A percentile compares a stretch with the other conserved stretches of the same genome.
These are phyloP conservation scores for Karstenula rhodostoma DNA, from an alignment of 2,329 filamentous ascomycete species.

Conservation along the genomic window DNA sequence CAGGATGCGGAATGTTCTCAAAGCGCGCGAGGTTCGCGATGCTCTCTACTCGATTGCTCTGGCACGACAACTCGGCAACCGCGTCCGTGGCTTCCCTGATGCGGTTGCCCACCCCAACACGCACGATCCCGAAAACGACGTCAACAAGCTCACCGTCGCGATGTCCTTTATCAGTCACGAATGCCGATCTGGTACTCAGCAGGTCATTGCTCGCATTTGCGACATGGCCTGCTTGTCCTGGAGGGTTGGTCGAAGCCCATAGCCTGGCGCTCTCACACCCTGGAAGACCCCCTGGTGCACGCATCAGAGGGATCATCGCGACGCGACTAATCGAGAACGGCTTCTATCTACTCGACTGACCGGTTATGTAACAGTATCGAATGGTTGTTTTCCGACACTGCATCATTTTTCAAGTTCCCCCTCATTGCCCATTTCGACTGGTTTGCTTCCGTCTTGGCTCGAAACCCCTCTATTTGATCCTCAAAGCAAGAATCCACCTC, in stretches of 20 bases:
- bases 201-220: slow-evolving; percentile 58
- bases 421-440: slow-evolving; percentile 13
- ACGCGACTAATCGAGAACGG: too few species aligned
- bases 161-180: slow-evolving; percentile 59
- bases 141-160: slow-evolving; percentile 57
- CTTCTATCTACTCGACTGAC: neutral
- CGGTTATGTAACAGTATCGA: slow-evolving; percentile 24
- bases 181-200: slow-evolving; percentile 54
- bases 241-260: slow-evolving; percentile 42
- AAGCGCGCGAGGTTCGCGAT: slow-evolving; percentile 85
- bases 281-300: too few species aligned
- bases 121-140: slow-evolving; percentile 44
- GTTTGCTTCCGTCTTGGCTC: slow-evolving; percentile 20
- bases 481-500: slow-evolving; percentile 10
- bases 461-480: slow-evolving; percentile 11
- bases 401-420: slow-evolving; percentile 25
- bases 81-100: slow-evolving; percentile 57
- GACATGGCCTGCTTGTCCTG: slow-evolving; percentile 59
- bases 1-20: slow-evolving; percentile 74
- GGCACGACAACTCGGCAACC: slow-evolving; percentile 75
- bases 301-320: neutral
- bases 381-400: slow-evolving; percentile 19
- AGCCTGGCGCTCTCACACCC: neutral
- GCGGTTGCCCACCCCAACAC: slow-evolving; percentile 40
- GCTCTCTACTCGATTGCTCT: slow-evolving; percentile 90